Evolutionary conservation across 1,139 yeast species (phyloP).

Genomic region (Scheffersomyces cryptocercus): DNA sequence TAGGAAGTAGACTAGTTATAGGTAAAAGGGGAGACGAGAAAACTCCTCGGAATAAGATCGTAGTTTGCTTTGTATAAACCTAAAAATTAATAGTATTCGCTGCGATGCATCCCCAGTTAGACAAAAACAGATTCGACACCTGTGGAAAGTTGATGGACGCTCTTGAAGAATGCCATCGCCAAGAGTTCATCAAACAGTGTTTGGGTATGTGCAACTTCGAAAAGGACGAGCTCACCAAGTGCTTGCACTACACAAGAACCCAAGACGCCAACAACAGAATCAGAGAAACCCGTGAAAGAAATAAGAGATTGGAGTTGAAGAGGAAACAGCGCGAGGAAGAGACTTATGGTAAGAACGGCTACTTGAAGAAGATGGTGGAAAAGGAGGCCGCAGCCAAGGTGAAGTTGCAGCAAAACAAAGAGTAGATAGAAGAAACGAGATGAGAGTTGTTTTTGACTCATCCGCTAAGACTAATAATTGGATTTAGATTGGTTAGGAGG

Average conservation of each 20-base stretch:
- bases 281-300: slow-evolving; percentile 55
- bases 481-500: too few relatives aligned
- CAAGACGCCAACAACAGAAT: slow-evolving; percentile 68
- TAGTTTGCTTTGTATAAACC: too few relatives aligned
- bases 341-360: slow-evolving; percentile 74
- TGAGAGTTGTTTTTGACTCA: neutral
- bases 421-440: neutral
- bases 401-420: slow-evolving; percentile 9
- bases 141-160: slow-evolving; percentile 86
- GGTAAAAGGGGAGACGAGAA: too few relatives aligned
- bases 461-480: neutral
- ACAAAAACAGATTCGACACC: slow-evolving; percentile 47
- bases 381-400: slow-evolving; percentile 18
- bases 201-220: slow-evolving; percentile 85
- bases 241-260: slow-evolving; percentile 77
- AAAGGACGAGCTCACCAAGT: slow-evolving; percentile 74
- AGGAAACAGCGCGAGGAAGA: slow-evolving; percentile 72
- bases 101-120: slow-evolving; percentile 50
- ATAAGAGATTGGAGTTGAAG: slow-evolving; percentile 52
- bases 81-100: too few relatives aligned
- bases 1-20: too few relatives aligned
- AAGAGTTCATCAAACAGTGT: slow-evolving; percentile 69
- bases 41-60: too few relatives aligned
- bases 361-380: slow-evolving; percentile 66
- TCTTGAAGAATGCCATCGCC: slow-evolving; percentile 83